These are phyloP conservation scores for Candida succiphila DNA, from an alignment of 805 yeast genomes.

Conservation along the genomic window DNA sequence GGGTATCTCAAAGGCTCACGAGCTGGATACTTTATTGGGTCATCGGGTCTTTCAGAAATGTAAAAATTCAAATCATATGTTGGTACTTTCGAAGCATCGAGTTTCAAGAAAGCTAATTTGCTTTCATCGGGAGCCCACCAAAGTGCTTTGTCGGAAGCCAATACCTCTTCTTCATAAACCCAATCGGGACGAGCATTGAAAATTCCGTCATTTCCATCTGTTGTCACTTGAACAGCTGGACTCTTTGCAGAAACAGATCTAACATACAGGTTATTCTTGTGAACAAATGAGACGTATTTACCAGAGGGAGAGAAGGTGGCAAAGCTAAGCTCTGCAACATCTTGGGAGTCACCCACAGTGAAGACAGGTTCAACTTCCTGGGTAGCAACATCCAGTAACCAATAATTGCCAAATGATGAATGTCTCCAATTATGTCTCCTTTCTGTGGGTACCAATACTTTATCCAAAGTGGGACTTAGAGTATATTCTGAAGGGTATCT, in stretches of 20 bases:
- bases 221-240: conserved; percentile 26
- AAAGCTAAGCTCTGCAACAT: conserved; percentile 36
- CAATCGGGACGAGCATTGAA: conserved; percentile 72
- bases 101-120: conserved; percentile 40
- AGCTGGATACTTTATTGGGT: conserved; percentile 35
- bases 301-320: conserved; percentile 56
- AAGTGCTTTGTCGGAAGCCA: conserved; percentile 44
- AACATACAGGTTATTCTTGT: conserved; percentile 43
- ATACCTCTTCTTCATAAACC: conserved; percentile 79
- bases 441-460: conserved; percentile 49
- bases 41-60: conserved; percentile 15
- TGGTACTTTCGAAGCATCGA: conserved; percentile 53
- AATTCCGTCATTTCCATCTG: conserved; percentile 41
- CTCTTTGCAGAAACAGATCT: background rate
- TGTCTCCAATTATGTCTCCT: conserved; percentile 46
- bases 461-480: conserved; percentile 34
- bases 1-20: conserved; percentile 49
- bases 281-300: conserved; percentile 45
- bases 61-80: conserved; percentile 42
- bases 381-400: conserved; percentile 37
- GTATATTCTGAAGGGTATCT: conserved; percentile 26
- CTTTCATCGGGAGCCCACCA: conserved; percentile 71
- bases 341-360: conserved; percentile 4
- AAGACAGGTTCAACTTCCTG: conserved; percentile 19
- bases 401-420: conserved; percentile 45